phyloP scores from a whole-genome alignment of 768 basidiomycete species.

The Lactarius psammicola region DNA sequence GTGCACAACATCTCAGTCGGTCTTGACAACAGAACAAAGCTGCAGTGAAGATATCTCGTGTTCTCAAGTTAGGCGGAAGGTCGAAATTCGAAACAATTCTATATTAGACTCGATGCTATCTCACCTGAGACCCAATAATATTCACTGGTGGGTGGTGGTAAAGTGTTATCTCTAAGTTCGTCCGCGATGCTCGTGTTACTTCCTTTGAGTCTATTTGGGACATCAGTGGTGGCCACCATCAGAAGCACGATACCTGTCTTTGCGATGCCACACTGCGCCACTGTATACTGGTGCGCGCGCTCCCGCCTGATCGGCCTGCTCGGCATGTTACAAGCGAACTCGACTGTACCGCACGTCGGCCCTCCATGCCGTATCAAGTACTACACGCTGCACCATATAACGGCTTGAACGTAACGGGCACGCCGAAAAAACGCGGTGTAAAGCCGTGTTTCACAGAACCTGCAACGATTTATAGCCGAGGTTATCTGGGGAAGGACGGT shows the following conservation, averaged over 20 bases:
- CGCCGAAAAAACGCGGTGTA: not conserved
- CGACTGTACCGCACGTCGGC: not conserved
- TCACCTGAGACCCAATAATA: not conserved
- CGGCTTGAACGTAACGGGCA: not conserved
- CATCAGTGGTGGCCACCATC: not conserved
- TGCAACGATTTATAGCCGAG: not conserved
- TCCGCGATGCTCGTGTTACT: not conserved
- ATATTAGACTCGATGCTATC: not conserved
- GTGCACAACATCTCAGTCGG: not conserved
- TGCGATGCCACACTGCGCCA: not conserved
- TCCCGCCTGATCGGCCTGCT: not conserved
- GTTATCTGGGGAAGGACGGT: not conserved
- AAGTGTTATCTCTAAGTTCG: not conserved
- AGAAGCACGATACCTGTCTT: not conserved
- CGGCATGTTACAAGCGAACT: too few relatives aligned
- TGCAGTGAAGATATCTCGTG: not conserved
- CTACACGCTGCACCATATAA: not conserved
- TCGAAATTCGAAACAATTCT: not conserved
- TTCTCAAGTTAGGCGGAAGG: not conserved
- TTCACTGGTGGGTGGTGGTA: not conserved
- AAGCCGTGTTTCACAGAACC: slow-evolving; percentile 3
- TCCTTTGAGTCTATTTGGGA: not conserved
- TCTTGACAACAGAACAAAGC: not conserved
- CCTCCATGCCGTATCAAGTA: not conserved
- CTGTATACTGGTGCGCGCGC: not conserved